phyloP scores from a whole-genome alignment of 495 filamentous ascomycete species.

The Neurospora sp. region DNA sequence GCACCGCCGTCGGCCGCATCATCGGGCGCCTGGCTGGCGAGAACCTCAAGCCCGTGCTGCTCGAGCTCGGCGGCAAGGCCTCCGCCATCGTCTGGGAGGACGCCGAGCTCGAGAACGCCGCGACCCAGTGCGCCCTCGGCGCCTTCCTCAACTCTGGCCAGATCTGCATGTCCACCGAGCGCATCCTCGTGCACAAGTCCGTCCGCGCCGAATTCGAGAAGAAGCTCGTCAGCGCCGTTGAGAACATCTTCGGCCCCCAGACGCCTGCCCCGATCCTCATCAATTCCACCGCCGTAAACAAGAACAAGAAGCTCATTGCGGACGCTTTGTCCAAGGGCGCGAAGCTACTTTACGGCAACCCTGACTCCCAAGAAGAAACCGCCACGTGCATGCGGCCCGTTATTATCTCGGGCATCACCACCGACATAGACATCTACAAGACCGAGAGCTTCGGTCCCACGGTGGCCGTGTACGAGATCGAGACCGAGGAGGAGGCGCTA shows the following conservation, averaged over 20 bases:
- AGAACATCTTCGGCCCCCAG: slow-evolving; percentile 37
- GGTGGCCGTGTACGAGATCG: slow-evolving; percentile 48
- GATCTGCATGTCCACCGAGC: slow-evolving; percentile 88
- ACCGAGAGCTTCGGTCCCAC: slow-evolving; percentile 78
- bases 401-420: slow-evolving; percentile 57
- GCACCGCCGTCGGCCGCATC: slow-evolving; percentile 46
- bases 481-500: slow-evolving; percentile 59
- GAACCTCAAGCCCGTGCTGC: slow-evolving; percentile 55
- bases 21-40: slow-evolving; percentile 49
- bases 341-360: slow-evolving; percentile 49
- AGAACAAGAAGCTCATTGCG: slow-evolving; percentile 54
- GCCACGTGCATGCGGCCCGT: slow-evolving; percentile 57
- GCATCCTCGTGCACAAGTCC: slow-evolving; percentile 68
- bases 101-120: slow-evolving; percentile 51
- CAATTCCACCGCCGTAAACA: slow-evolving; percentile 47
- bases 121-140: slow-evolving; percentile 38
- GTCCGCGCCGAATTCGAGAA: slow-evolving; percentile 56
- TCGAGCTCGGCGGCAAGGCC: slow-evolving; percentile 63
- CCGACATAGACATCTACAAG: slow-evolving; percentile 74
- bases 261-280: slow-evolving; percentile 52
- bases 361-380: slow-evolving; percentile 32
- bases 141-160: slow-evolving; percentile 59
- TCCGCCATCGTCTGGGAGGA: slow-evolving; percentile 56
- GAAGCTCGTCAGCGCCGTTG: slow-evolving; percentile 45
- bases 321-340: slow-evolving; percentile 65